Base-by-base conservation (phyloP, 2,329 filamentous ascomycete genomes). In the Exserohilum turcica region DNA sequence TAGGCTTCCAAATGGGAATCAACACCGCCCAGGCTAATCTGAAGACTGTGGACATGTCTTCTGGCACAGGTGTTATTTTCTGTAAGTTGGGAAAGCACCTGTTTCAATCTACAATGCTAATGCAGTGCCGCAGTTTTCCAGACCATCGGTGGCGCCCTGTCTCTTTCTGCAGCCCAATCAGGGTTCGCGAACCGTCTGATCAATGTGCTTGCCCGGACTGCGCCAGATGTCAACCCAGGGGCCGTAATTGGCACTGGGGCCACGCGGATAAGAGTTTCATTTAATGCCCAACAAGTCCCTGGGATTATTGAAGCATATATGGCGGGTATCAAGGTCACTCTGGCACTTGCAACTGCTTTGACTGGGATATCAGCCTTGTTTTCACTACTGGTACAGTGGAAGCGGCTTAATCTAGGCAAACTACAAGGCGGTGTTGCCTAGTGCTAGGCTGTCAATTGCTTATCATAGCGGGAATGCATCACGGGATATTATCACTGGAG, bases 1-100 rank as follows among this genome's bases (percentile, higher is more conserved):
- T 76, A 29, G 40, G 32, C 33, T 31, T 61, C 37, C 44, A 54
- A 24, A 31, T 75, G 37, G 67, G 66, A 8, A 63, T 72, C 50
- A 72, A 73, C 43, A 69, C 72, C 15, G 71, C 64, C 1, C 76
- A 78, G 39, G 74, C 69, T 5, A 36, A 36, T 13, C 13, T 31
- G 8, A 12, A 7, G 19, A 31, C 43, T 27, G 16, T 19, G 1
- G 43, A 45, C 16, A 36, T 45, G 5, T 18, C 43, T 35, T 19
- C 33, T 16, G 32, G 27, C 5, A 45, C 43, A 3, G 19, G 19
- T 3, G 36, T 45, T 18, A 36, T 45, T 8, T 36, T 45, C 10
- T 42, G 38, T 42, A 29, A 29, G 38, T 29, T 5, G 4, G 13
- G 13, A 16, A 13, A 16, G 3, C 35, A 16, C 35, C 12, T 38